These are phyloP conservation scores for Macadamia integrifolia DNA, from an alignment of 164 flowering plant genomes.

Conservation along the genomic window DNA sequence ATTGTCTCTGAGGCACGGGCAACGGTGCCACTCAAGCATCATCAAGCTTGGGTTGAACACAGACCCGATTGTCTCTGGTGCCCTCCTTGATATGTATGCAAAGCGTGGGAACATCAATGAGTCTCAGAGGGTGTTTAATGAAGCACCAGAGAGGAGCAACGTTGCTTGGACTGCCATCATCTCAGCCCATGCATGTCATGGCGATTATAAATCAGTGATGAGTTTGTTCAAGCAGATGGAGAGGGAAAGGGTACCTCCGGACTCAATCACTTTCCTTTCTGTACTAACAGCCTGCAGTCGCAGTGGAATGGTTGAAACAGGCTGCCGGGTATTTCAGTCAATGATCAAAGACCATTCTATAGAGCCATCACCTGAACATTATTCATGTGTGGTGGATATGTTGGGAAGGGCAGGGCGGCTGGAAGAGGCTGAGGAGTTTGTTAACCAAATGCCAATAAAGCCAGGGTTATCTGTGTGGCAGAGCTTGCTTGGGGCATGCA, in stretches of 20 bases:
- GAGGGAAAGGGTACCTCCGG: slow-evolving; percentile 46
- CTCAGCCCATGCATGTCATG: slow-evolving; percentile 76
- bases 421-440: slow-evolving; percentile 72
- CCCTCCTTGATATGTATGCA: slow-evolving; percentile 93
- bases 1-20: slow-evolving; percentile 62
- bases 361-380: slow-evolving; percentile 69
- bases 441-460: slow-evolving; percentile 44
- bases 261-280: slow-evolving; percentile 75
- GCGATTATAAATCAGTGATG: slow-evolving; percentile 61
- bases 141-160: slow-evolving; percentile 35
- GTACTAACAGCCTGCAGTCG: slow-evolving; percentile 66
- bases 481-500: slow-evolving; percentile 85
- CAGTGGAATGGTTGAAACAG: slow-evolving; percentile 69
- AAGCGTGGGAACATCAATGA: slow-evolving; percentile 77
- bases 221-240: slow-evolving; percentile 50
- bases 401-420: slow-evolving; percentile 75
- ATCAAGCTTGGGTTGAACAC: slow-evolving; percentile 55
- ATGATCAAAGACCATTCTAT: slow-evolving; percentile 54
- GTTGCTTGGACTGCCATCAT: slow-evolving; percentile 85
- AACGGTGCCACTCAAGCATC: slow-evolving; percentile 54
- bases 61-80: slow-evolving; percentile 51
- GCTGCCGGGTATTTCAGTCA: slow-evolving; percentile 43
- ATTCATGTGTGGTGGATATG: slow-evolving; percentile 84
- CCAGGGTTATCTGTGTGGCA: slow-evolving; percentile 72
- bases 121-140: slow-evolving; percentile 52